These are phyloP conservation scores for Lepidium didymum DNA, from an alignment of 345 rosid species.

Conservation along the genomic window DNA sequence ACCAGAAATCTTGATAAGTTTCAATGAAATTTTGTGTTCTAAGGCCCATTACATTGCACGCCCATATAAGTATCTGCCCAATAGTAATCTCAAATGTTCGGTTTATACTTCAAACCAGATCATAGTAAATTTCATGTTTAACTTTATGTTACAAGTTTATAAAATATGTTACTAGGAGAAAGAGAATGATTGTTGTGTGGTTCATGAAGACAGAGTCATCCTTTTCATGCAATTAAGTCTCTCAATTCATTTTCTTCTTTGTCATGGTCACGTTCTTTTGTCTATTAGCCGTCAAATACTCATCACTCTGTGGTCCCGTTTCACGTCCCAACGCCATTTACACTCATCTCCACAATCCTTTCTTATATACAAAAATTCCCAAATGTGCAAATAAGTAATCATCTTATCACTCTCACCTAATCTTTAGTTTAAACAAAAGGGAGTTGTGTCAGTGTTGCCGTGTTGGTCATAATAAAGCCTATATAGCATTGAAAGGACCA, in stretches of 20 bases:
- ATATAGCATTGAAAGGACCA: slow-evolving; percentile 8
- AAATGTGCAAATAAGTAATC: neutral
- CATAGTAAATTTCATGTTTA: neutral
- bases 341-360: slow-evolving; percentile 1
- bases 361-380: neutral
- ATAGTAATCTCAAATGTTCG: neutral
- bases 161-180: no score
- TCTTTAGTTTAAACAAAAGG: neutral
- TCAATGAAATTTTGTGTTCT: no score
- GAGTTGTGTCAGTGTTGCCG: slow-evolving; percentile 13
- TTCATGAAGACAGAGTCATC: slow-evolving; percentile 15
- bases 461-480: slow-evolving; percentile 15
- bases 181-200: slow-evolving; percentile 15
- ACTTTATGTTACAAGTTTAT: neutral
- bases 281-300: slow-evolving; percentile 24
- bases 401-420: slow-evolving; percentile 11
- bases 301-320: slow-evolving; percentile 24
- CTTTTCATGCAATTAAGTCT: slow-evolving; percentile 19
- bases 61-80: neutral
- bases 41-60: neutral
- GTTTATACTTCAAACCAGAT: no score
- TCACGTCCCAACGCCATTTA: slow-evolving; percentile 24
- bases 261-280: slow-evolving; percentile 25
- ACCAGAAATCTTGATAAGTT: no score
- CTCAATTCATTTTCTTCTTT: neutral